Percentiles rank a stretch among this genome's conserved stretches.
Evolutionary conservation across 257 asterid species (phyloP).

Genomic region (Echium plantagineum): DNA sequence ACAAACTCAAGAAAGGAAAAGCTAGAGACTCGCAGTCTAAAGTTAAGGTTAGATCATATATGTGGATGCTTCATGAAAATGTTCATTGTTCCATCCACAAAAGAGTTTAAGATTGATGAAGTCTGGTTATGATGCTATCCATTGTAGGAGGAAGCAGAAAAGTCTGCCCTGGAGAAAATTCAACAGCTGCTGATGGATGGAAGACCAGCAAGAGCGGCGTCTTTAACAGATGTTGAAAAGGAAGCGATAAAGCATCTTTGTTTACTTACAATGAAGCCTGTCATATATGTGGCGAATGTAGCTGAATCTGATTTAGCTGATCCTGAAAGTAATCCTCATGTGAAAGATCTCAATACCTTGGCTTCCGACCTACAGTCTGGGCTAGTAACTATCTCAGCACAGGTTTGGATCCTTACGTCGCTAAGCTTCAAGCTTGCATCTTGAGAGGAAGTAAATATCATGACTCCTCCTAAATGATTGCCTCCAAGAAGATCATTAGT

Average conservation of each 20-base stretch:
- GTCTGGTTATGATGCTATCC: constrained; percentile 14
- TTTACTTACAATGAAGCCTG: constrained; percentile 91
- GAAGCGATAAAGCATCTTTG: constrained; percentile 83
- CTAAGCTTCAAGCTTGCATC: constrained; percentile 10
- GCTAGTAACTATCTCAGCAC: constrained; percentile 83
- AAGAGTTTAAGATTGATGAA: constrained; percentile 4
- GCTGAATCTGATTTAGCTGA: constrained; percentile 92
- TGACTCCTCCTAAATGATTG: not conserved
- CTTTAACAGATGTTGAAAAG: constrained; percentile 63
- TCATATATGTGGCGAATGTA: constrained; percentile 88
- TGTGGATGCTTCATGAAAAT: constrained; percentile 6
- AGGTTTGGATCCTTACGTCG: constrained; percentile 41
- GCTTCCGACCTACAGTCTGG: constrained; percentile 86
- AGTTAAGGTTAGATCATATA: constrained; percentile 43
- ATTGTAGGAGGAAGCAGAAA: constrained; percentile 93
- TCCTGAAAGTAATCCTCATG: constrained; percentile 60
- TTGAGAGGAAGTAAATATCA: not conserved
- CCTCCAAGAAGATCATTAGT: not conserved
- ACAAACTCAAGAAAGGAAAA: constrained; percentile 82
- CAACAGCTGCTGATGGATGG: constrained; percentile 73
- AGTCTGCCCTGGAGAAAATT: constrained; percentile 71
- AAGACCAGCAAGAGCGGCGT: constrained; percentile 87
- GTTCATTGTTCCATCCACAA: constrained; percentile 1
- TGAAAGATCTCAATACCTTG: constrained; percentile 58
- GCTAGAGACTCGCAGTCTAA: constrained; percentile 72